phyloP scores from a whole-genome alignment of 73 alveolate species.

The Paraurostyla sp. region DNA sequence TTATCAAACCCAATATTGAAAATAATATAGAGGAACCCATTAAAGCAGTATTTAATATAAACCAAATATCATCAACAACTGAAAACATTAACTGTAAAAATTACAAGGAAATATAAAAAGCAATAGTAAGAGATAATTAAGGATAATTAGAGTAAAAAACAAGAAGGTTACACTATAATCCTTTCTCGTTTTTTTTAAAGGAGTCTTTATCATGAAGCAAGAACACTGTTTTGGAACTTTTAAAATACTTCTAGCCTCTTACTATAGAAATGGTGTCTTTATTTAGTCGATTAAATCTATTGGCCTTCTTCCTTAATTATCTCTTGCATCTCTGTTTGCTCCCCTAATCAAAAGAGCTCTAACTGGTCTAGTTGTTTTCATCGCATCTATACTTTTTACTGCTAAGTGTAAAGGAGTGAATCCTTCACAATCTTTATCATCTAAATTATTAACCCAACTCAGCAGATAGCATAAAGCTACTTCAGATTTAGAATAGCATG shows the following conservation, averaged over 20 bases:
- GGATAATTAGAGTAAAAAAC: neutral
- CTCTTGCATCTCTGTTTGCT: neutral
- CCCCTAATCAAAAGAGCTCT: conserved; percentile 37
- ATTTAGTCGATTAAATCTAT: neutral
- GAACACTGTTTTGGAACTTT: neutral
- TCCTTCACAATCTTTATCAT: conserved; percentile 11
- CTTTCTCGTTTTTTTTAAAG: conserved; percentile 4
- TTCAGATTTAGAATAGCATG: conserved; percentile 55
- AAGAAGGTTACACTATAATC: conserved; percentile 8
- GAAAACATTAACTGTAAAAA: neutral
- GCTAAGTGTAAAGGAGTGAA: conserved; percentile 70
- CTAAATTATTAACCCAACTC: neutral
- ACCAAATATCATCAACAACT: neutral
- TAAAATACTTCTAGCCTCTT: conserved; percentile 5
- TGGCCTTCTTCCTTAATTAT: neutral
- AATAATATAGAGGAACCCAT: neutral
- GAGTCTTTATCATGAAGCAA: conserved; percentile 51
- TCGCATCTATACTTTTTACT: conserved; percentile 30
- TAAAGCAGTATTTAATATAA: neutral
- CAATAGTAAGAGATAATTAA: neutral
- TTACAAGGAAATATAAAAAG: conserved; percentile 38
- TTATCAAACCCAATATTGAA: neutral
- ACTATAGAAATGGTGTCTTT: neutral
- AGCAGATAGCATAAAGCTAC: conserved; percentile 69
- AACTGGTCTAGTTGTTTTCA: conserved; percentile 1